Evolutionary conservation across 306 rosid species (phyloP), one percentile per base, ranked within the genome.

Genomic region (Abrus pulchellus): DNA sequence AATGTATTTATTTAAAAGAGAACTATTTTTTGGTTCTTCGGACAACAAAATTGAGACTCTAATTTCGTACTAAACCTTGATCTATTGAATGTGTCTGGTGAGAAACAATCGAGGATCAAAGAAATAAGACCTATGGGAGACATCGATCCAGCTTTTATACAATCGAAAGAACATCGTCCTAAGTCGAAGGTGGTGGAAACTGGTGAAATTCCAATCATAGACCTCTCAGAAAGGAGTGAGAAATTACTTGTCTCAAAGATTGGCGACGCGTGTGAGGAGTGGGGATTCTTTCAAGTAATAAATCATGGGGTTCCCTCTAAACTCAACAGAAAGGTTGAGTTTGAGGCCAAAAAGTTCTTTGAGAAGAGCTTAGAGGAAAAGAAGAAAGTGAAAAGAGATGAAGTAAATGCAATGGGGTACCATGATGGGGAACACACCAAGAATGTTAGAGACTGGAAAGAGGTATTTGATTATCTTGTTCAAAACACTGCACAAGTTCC

Each of bases 391-490:
- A 89, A 79, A 77, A 76, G 94, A 40, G 96, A 86, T 65, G 91
- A 81, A 29, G 82, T 40, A n/a, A 86, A 90, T 72, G 61, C 88
- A 2, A 48, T 87, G 97, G 98, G 98, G 20, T 92, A 79, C 73
- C 85, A 90, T 60, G 98, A 94, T 43, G 75, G 86, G 3, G 98
- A 94, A 78, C 70, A 88, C 76, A 94, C 97, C 0, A 92, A 94
- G 66, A 89, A 94, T 7, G 93, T 92, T 0, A 92, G 94, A 72
- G 97, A 94, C 4, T 94, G 98, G 98, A 95, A 95, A 84, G 97
- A 93, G 69, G 90, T 89, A 0, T 95, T 90, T 81, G 99, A 91
- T 84, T 95, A 54, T 82, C 80, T 87, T 82, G 90, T 90, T 38
- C 63, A 78, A 9, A 83, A 89, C 53, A 67, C 49, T 2, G 68